Conservation (phyloP, 257 asterid species). For the Gentiana macrophylla region DNA sequence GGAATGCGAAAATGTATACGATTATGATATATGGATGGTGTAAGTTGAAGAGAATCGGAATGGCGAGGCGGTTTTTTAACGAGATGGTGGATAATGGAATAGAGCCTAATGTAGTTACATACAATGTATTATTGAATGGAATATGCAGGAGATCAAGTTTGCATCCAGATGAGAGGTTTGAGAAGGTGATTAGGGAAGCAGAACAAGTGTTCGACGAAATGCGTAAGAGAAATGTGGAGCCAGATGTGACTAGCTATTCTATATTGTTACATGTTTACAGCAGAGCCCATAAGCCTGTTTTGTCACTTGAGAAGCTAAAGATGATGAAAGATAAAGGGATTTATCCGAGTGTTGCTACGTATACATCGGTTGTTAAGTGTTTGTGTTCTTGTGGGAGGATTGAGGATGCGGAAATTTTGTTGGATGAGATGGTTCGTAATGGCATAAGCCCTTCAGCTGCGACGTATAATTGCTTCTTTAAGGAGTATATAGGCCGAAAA, state of each 20-base stretch:
- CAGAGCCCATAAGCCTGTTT: conserved; percentile 75
- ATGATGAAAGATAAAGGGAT: conserved; percentile 65
- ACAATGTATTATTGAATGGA: conserved; percentile 74
- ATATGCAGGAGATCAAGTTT: conserved; percentile 73
- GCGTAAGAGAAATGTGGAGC: conserved; percentile 60
- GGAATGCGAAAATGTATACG: conserved; percentile 52
- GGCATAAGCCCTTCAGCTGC: conserved; percentile 63
- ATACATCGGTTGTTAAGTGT: conserved; percentile 72
- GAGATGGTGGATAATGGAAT: conserved; percentile 74
- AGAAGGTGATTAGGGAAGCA: conserved; percentile 59
- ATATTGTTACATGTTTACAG: conserved; percentile 73
- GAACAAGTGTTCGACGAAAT: conserved; percentile 60
- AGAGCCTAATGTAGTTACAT: conserved; percentile 61
- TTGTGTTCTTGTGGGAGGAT: conserved; percentile 74
- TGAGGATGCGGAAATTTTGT: conserved; percentile 55
- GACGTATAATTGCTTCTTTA: conserved; percentile 67
- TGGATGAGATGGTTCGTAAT: conserved; percentile 45
- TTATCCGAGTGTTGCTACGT: conserved; percentile 52
- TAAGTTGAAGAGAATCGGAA: conserved; percentile 53
- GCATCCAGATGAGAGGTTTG: conserved; percentile 70
- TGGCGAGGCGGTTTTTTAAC: conserved; percentile 50
- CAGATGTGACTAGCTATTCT: conserved; percentile 77
- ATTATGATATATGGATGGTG: conserved; percentile 85
- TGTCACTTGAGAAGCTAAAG: conserved; percentile 63
- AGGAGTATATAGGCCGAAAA: conserved; percentile 71